Evolutionary conservation across 768 basidiomycete genomes (phyloP).

Genomic region (Amyloporia xantha): DNA sequence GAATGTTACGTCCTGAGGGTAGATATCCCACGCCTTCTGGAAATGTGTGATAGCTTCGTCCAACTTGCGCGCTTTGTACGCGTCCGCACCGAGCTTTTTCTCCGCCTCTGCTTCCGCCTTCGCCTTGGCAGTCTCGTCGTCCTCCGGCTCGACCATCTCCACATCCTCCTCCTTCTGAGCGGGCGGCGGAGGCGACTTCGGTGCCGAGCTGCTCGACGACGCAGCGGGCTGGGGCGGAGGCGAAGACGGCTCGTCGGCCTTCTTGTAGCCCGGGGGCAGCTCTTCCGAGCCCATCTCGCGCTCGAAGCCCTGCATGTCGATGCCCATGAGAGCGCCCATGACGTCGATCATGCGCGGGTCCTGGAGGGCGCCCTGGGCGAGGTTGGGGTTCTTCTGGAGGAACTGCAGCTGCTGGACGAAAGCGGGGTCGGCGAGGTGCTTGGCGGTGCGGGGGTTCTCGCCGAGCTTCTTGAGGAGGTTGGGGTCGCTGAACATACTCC

Average conservation of each 20-base stretch:
- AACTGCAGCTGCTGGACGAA: constrained; percentile 75
- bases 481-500: constrained; percentile 79
- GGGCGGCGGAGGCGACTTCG: constrained; percentile 30
- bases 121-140: constrained; percentile 62
- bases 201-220: constrained; percentile 38
- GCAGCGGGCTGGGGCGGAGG: constrained; percentile 32
- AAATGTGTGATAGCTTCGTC: constrained; percentile 70
- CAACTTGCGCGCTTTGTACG: constrained; percentile 85
- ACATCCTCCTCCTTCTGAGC: constrained; percentile 45
- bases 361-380: constrained; percentile 52
- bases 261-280: constrained; percentile 52
- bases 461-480: constrained; percentile 79
- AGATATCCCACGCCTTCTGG: constrained; percentile 85
- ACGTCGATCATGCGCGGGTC: constrained; percentile 95
- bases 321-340: constrained; percentile 86
- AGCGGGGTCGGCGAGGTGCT: constrained; percentile 74
- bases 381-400: constrained; percentile 61
- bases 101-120: constrained; percentile 75
- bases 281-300: constrained; percentile 83
- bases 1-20: constrained; percentile 91
- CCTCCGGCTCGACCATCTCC: constrained; percentile 52
- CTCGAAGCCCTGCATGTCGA: constrained; percentile 84
- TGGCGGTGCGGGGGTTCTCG: constrained; percentile 77
- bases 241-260: constrained; percentile 20
- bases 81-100: constrained; percentile 71